Base-by-base conservation (phyloP, 495 filamentous ascomycete genomes). In the Trypethelium eluteriae region DNA sequence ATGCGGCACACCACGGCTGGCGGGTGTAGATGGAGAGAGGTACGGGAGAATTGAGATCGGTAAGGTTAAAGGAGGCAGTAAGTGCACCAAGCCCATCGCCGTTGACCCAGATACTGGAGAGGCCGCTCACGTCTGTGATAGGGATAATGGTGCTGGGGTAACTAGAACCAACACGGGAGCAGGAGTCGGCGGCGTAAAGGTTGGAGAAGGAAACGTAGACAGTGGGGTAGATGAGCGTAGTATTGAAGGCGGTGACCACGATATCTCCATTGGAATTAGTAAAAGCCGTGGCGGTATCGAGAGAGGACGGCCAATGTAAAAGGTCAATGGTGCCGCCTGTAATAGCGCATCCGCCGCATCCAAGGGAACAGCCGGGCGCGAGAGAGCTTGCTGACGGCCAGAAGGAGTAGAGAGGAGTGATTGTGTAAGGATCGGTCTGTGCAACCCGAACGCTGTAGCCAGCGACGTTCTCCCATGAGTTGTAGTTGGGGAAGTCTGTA, bases 21-120 rank as follows among this genome's bases (percentile, higher is more conserved):
- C 64, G 61, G 49, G 47, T 57, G 49, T 53, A 68, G 41, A 64
- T 41, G 38, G 39, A 64, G 50, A 64, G 36, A 25, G 66, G 66
- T 10, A 68, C 47, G n/a, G 66, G 66, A 18, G 46, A 25, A 39
- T 64, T 53, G 35, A 68, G 66, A 57, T 68, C 66, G 39, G 16
- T 64, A 9, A 64, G 46, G 46, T 68, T 35, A 38, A 64, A 68
- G 38, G 53, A 68, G 49, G 49, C 49, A n/a, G 49, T 53, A 5
- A 14, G 62, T 6, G 62, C 62, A 16, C 62, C 62, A 12, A 41
- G 41, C 35, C 38, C 38, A 3, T 46, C 25, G 38, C 38, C 46
- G 38, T 35, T 12, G 36, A 64, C 38, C 32, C 46, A 64, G 62
- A 64, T 64, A 3, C 62, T 64, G 38, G 62, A 64, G 32, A 64